Conservation (phyloP, 148 eudicot genomes). For the Fagopyrum tataricum region DNA sequence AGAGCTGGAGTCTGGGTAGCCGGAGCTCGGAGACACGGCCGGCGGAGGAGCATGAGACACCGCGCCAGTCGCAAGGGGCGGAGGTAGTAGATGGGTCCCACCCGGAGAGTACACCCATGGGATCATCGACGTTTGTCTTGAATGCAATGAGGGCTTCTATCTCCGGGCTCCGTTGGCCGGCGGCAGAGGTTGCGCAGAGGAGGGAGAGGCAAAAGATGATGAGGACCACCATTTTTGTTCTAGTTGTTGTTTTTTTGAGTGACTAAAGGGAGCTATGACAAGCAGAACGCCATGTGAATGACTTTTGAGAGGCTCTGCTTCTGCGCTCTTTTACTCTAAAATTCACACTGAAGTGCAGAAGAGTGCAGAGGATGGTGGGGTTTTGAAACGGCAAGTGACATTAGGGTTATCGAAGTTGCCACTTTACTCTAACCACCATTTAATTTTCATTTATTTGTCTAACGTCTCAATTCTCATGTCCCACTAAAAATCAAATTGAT, state of each 20-base stretch:
- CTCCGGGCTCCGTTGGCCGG: constrained; percentile 17
- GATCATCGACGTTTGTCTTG: constrained; percentile 32
- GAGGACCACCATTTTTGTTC: constrained; percentile 4
- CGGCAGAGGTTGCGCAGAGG: neutral
- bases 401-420: too few species aligned
- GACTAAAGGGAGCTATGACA: neutral
- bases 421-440: too few species aligned
- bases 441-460: too few species aligned
- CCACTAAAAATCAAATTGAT: too few species aligned
- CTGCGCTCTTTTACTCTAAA: neutral
- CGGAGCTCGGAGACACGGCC: constrained; percentile 28
- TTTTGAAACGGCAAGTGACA: too few species aligned
- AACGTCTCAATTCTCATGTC: too few species aligned
- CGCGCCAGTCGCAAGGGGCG: constrained; percentile 47
- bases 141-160: constrained; percentile 22
- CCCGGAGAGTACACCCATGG: constrained; percentile 21
- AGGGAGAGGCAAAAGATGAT: neutral
- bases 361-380: too few species aligned
- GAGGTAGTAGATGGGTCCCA: constrained; percentile 25
- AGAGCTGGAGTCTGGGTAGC: constrained; percentile 36
- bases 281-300: neutral
- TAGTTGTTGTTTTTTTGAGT: neutral
- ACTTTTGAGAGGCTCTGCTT: neutral
- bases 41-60: constrained; percentile 26
- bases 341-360: too few species aligned